Base-by-base conservation (phyloP, 345 rosid genomes). In the Populus nigra region DNA sequence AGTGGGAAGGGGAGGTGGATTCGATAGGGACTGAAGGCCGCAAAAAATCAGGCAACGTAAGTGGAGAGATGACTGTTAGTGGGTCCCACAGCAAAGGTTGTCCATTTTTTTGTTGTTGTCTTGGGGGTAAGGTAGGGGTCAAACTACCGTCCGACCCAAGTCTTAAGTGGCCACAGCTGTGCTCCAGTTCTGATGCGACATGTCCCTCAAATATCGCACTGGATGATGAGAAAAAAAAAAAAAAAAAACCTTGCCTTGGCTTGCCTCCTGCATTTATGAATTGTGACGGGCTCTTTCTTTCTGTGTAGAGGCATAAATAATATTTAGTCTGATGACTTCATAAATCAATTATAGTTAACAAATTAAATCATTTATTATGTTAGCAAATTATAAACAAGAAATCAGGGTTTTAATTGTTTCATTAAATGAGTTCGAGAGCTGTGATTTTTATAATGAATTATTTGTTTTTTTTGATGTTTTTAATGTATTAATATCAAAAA, bases 131-230 rank as follows among this genome's bases (percentile, higher is more conserved):
- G 61, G 18, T 2, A 7, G 25, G 18, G 76, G 68, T 82, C 83
- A 78, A 82, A 72, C 66, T 5, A 41, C 25, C 29, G 77, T 69
- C 78, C 78, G 61, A 69, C 75, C 17, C 0, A 0, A 36, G 77
- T 67, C 78, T 25, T 39, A 17, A 59, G 78, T 65, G 85, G 79
- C 50, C 74, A 81, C 85, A 81, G 86, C 83, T 85, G 81, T 73
- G 53, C 33, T 1, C 75, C 79, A 73, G 76, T 10, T 80, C n/a
- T 31, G 43, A 29, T 45, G 76, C 72, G n/a, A 77, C 75, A 23
- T 25, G 8, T 72, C 36, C 65, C 63, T 15, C 4, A 27, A 27
- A 68, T 15, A 61, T 33, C 55, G 71, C 53, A 47, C 70, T 45
- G 71, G 35, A 35, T 7, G 68, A 6, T 20, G 23, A 49, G 5